A percentile compares a stretch with the other conserved stretches of the same genome.
phyloP scores from a whole-genome alignment of 2,329 filamentous ascomycete species.

The Colletotrichum horii region DNA sequence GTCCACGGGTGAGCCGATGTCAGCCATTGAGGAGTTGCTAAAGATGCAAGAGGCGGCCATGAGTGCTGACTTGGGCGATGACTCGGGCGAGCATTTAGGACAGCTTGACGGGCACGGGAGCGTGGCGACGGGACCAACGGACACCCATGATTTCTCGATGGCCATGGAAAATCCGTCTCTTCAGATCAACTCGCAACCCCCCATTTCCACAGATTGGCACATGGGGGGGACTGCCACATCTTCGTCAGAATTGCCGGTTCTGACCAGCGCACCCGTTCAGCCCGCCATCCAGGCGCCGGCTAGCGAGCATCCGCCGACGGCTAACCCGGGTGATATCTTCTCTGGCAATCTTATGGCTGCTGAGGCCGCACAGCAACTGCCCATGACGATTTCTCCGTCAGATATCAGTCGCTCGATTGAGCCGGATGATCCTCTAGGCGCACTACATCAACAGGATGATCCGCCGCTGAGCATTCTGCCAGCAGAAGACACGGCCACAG shows the following conservation, averaged over 20 bases:
- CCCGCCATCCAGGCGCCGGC: not conserved
- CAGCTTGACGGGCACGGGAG: not conserved
- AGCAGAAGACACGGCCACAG: slow-evolving; percentile 1
- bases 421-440: slow-evolving; percentile 23
- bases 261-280: not conserved
- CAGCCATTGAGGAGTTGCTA: slow-evolving; percentile 15
- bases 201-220: not conserved
- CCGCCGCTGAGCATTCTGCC: slow-evolving; percentile 4
- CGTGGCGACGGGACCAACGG: not conserved
- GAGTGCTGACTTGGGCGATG: not conserved
- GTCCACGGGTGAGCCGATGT: slow-evolving; percentile 6
- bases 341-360: slow-evolving; percentile 25
- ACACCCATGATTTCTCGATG: not conserved
- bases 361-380: slow-evolving; percentile 25
- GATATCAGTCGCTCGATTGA: slow-evolving; percentile 38
- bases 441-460: slow-evolving; percentile 2
- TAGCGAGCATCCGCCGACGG: not conserved
- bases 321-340: slow-evolving; percentile 19
- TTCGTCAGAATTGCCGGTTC: slow-evolving; percentile 8
- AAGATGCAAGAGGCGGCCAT: slow-evolving; percentile 12
- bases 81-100: not conserved
- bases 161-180: not conserved
- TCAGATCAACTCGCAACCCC: slow-evolving; percentile 15
- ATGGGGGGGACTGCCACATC: not conserved
- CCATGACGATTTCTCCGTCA: slow-evolving; percentile 42